These are phyloP conservation scores for Ascodesmis nigricans DNA, from an alignment of 495 filamentous ascomycete genomes.

Conservation along the genomic window DNA sequence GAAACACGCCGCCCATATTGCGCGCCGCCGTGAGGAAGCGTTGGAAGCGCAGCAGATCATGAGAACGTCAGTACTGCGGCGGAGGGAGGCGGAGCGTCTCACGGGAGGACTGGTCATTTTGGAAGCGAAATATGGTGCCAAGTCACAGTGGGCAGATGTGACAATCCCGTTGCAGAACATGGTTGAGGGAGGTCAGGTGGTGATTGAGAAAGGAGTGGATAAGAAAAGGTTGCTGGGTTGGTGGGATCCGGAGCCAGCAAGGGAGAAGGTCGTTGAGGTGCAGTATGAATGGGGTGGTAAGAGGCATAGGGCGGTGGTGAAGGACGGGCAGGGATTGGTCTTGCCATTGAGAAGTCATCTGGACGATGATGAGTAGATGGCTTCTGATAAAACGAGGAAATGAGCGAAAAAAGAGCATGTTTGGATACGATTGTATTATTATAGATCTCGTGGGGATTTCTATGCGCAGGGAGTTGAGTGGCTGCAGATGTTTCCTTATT, in stretches of 20 bases:
- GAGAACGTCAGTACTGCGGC: slow-evolving; percentile 28
- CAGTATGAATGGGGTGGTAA: slow-evolving; percentile 31
- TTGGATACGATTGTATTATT: too few relatives aligned
- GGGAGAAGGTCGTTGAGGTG: slow-evolving; percentile 31
- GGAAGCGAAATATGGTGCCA: slow-evolving; percentile 6
- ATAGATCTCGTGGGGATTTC: too few relatives aligned
- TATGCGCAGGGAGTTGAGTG: too few relatives aligned
- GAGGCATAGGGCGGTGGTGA: slow-evolving; percentile 27
- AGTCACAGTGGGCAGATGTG: slow-evolving; percentile 25
- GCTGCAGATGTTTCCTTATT: too few relatives aligned
- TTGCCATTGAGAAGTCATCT: slow-evolving; percentile 20
- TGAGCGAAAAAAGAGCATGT: too few relatives aligned
- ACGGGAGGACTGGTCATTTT: slow-evolving; percentile 18
- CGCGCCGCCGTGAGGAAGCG: slow-evolving; percentile 28
- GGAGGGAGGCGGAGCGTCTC: slow-evolving; percentile 26
- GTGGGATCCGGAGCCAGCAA: slow-evolving; percentile 34
- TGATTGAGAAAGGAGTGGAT: slow-evolving; percentile 25
- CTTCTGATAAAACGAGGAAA: too few relatives aligned
- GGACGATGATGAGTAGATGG: too few relatives aligned
- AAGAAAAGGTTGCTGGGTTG: slow-evolving; percentile 36
- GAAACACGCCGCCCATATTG: slow-evolving; percentile 25
- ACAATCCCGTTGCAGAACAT: slow-evolving; percentile 29
- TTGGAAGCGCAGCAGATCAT: slow-evolving; percentile 32
- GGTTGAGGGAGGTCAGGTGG: slow-evolving; percentile 29
- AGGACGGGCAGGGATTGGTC: slow-evolving; percentile 27